Conservation (phyloP, 225 moss, liverwort and hornwort genomes). For the Pseudoscleropodium purum region DNA sequence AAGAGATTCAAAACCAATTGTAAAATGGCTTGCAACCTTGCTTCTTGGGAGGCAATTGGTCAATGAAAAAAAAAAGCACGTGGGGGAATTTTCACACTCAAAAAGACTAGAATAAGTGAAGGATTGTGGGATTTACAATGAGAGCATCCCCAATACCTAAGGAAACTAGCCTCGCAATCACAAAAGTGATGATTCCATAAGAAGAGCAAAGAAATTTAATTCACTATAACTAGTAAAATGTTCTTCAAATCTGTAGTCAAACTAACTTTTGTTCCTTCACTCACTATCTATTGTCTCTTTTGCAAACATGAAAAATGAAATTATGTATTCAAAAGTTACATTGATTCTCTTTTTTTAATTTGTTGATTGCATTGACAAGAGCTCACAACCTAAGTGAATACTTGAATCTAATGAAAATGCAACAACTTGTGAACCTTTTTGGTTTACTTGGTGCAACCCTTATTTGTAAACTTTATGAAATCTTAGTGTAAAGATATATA, state of each 20-base stretch:
- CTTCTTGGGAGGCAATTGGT: fast-evolving
- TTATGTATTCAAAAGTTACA: background rate
- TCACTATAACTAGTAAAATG: fast-evolving
- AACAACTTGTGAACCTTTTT: background rate
- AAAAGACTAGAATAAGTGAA: too few species aligned
- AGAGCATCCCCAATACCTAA: fast-evolving
- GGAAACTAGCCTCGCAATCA: fast-evolving
- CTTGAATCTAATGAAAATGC: fast-evolving
- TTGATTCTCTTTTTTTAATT: too few species aligned
- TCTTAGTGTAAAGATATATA: fast-evolving
- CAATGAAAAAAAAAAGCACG: fast-evolving
- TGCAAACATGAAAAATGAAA: fast-evolving
- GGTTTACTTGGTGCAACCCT: fast-evolving
- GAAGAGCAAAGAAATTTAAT: background rate
- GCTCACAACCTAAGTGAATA: fast-evolving
- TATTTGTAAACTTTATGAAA: fast-evolving
- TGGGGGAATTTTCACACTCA: fast-evolving
- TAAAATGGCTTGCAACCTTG: background rate
- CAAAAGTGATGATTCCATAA: fast-evolving
- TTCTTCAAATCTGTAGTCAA: fast-evolving
- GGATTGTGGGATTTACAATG: fast-evolving
- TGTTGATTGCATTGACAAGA: background rate
- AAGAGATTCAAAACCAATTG: background rate
- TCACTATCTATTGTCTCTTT: fast-evolving
- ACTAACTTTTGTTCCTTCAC: background rate